A percentile compares a stretch with the other conserved stretches of the same genome.
Conservation (phyloP, 345 rosid species). For the Cochlearia excelsa region DNA sequence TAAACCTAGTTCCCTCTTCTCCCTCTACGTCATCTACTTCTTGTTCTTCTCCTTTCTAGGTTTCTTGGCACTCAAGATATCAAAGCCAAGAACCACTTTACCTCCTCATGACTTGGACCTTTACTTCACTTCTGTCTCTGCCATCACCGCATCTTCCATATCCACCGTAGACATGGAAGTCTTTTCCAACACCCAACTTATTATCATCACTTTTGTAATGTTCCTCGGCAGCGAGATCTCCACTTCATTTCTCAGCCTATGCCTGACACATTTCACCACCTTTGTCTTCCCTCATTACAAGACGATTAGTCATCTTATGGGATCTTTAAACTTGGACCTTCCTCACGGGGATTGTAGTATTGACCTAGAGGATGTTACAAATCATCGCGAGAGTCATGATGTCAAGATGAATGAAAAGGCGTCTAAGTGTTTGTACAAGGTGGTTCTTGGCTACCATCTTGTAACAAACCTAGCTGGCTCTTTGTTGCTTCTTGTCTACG, state of each 20-base stretch:
- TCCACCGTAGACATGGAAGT: slow-evolving; percentile 77
- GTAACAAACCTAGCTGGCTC: slow-evolving; percentile 41
- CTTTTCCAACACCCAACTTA: slow-evolving; percentile 63
- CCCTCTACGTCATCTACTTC: slow-evolving; percentile 47
- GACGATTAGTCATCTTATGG: slow-evolving; percentile 5
- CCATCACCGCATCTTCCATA: slow-evolving; percentile 68
- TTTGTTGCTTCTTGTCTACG: slow-evolving; percentile 35
- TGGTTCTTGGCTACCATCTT: slow-evolving; percentile 48
- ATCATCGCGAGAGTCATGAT: neutral
- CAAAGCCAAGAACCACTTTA: slow-evolving; percentile 40
- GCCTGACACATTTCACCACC: slow-evolving; percentile 11
- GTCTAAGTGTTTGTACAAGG: slow-evolving; percentile 36
- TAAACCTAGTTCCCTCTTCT: slow-evolving; percentile 26
- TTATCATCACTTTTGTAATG: slow-evolving; percentile 52
- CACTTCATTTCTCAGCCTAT: slow-evolving; percentile 49
- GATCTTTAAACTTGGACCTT: slow-evolving; percentile 1
- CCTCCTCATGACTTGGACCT: slow-evolving; percentile 45
- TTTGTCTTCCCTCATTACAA: slow-evolving; percentile 21
- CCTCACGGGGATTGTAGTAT: neutral
- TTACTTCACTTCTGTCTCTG: slow-evolving; percentile 76
- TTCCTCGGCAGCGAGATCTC: slow-evolving; percentile 62
- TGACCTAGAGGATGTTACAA: slow-evolving; percentile 10
- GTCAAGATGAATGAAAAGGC: slow-evolving; percentile 15
- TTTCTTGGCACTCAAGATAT: slow-evolving; percentile 34
- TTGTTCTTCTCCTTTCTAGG: slow-evolving; percentile 38